Percentiles rank a stretch among this genome's conserved stretches.
These are phyloP conservation scores for Rhizopus sp. DNA, from an alignment of 371 early-diverging fungal genomes.

Conservation along the genomic window DNA sequence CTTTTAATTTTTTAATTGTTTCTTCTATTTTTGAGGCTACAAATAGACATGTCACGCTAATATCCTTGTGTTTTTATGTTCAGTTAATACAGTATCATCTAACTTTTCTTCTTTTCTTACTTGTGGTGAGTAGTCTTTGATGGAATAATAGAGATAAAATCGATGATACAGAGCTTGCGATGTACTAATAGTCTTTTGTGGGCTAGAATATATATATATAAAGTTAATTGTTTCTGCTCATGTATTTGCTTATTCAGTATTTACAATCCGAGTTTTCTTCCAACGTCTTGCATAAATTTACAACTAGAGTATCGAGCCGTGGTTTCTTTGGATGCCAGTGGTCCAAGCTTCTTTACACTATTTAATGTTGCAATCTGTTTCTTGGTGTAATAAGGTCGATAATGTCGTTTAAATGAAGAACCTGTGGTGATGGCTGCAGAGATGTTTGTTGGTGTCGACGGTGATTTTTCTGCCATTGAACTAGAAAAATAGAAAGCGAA, in stretches of 20 bases:
- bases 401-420: slow-evolving; percentile 37
- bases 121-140: slow-evolving; percentile 46
- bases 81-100: neutral
- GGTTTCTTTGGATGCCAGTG: slow-evolving; percentile 30
- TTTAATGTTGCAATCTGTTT: slow-evolving; percentile 37
- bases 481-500: neutral
- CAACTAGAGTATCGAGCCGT: slow-evolving; percentile 39
- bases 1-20: slow-evolving; percentile 74
- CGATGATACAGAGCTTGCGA: slow-evolving; percentile 75
- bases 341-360: slow-evolving; percentile 30
- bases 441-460: neutral
- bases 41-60: slow-evolving; percentile 67
- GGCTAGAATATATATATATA: slow-evolving; percentile 43
- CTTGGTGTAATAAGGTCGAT: slow-evolving; percentile 46
- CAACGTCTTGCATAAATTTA: slow-evolving; percentile 53
- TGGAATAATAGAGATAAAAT: slow-evolving; percentile 65
- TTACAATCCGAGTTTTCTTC: slow-evolving; percentile 53
- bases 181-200: slow-evolving; percentile 72
- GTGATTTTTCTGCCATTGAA: neutral
- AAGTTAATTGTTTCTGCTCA: neutral
- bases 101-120: slow-evolving; percentile 14
- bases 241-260: neutral
- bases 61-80: slow-evolving; percentile 38
- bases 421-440: slow-evolving; percentile 33
- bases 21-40: slow-evolving; percentile 82